Base-by-base conservation (phyloP, 371 early-diverging fungal genomes). In the Mucor irregularis region DNA sequence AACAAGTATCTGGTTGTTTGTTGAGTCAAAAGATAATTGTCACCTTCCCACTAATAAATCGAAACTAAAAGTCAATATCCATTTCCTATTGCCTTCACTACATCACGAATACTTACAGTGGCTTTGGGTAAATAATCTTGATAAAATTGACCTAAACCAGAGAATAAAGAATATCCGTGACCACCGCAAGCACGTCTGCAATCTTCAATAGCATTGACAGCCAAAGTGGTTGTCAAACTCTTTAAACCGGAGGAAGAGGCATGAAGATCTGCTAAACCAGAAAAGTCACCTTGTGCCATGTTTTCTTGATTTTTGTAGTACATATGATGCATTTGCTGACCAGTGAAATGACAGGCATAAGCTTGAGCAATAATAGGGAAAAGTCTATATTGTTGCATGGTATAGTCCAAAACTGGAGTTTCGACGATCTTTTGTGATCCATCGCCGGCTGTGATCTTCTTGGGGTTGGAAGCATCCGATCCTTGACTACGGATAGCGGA, bases 161-260 rank as follows among this genome's bases (percentile, higher is more conserved):
- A 88, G 71, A 87, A 89, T 40, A 82, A 62, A 24, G 88, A 85
- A 64, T 86, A 96, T 3, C 94, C 95, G 52, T 94, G 93, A 13
- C 96, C 96, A 59, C 96, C 96, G 54, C 91, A 90, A 21, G 90
- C 85, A 19, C 90, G 82, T 21, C 93, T 78, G 58, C 89, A 88
- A 13, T 87, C 87, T 53, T 96, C 95, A 58, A 94, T 85, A 28
- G 85, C 86, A 31, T 81, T 81, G 7, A 87, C 66, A 17, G 84
- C 85, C 64, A 88, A 69, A 14, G 88, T 89, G 0, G 93, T 91
- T 0, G 84, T 83, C 62, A 91, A 76, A 31, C 89, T 79, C 79
- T 96, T 95, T 40, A 96, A 72, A 2, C 91, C 92, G 11, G 91
- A 90, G n/a, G 85, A 83, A 5, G 89, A 88, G 28, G 92, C 93